Conservation (phyloP, 2,329 filamentous ascomycete genomes). For the Taxawa tesnikishii region DNA sequence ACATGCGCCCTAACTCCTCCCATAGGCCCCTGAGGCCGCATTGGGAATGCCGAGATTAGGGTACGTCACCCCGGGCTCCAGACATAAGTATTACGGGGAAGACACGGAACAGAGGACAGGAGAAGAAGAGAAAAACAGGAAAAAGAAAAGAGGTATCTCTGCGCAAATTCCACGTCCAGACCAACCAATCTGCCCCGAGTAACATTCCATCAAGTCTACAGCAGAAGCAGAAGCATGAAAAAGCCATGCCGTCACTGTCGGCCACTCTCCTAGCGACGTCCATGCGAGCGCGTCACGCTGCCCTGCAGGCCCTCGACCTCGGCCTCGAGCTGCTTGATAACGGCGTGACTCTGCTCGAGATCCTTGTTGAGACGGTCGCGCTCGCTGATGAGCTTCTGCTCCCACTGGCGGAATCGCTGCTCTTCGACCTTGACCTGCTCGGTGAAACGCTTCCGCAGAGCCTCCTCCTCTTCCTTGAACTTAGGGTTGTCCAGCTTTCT, state of each 20-base stretch:
- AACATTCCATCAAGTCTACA: too few relatives aligned
- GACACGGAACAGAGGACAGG: too few relatives aligned
- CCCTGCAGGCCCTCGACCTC: conserved; percentile 86
- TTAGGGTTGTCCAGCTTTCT: conserved; percentile 99
- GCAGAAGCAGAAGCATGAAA: too few relatives aligned
- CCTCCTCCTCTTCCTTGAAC: conserved; percentile 99
- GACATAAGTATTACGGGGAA: too few relatives aligned
- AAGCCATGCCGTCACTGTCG: too few relatives aligned
- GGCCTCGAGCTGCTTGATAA: conserved; percentile 78
- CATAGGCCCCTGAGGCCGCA: too few relatives aligned
- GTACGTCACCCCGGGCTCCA: too few relatives aligned
- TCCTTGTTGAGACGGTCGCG: conserved; percentile 99
- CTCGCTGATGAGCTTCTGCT: conserved; percentile 99
- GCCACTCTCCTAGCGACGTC: conserved; percentile 9
- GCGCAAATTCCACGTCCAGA: too few relatives aligned
- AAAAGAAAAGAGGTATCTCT: neutral
- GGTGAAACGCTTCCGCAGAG: conserved; percentile 95
- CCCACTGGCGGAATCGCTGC: conserved; percentile 97
- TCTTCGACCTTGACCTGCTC: conserved; percentile 99
- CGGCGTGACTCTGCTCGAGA: conserved; percentile 88
- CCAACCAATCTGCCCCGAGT: too few relatives aligned
- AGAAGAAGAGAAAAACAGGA: neutral
- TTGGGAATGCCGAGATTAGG: too few relatives aligned
- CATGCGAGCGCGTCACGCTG: conserved; percentile 17
- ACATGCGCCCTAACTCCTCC: too few relatives aligned